Conservation (phyloP, 441 rosid species). For the Flueggea neowawraea region DNA sequence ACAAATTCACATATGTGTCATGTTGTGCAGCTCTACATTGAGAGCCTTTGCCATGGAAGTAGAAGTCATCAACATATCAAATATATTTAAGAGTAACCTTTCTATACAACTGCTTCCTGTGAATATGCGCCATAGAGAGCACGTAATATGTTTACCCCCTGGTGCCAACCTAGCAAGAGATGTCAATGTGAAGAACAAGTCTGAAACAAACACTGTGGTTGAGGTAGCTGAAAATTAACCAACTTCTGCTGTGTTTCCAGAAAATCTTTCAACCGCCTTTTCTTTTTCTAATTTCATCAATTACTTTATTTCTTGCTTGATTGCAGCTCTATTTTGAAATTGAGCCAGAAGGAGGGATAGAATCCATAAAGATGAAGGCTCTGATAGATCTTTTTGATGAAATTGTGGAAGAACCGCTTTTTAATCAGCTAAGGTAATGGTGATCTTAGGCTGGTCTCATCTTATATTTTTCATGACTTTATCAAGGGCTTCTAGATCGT, state of each 20-base stretch:
- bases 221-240: constrained; percentile 54
- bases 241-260: constrained; percentile 2
- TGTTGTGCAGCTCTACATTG: constrained; percentile 67
- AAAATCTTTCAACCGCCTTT: not conserved
- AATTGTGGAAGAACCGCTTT: constrained; percentile 90
- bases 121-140: constrained; percentile 72
- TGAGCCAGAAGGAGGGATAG: constrained; percentile 63
- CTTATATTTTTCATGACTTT: not conserved
- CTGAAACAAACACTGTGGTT: constrained; percentile 85
- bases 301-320: constrained; percentile 12
- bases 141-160: constrained; percentile 60
- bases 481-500: no score
- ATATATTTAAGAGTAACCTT: constrained; percentile 65
- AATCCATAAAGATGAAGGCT: constrained; percentile 78
- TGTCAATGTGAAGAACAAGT: constrained; percentile 78
- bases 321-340: constrained; percentile 95
- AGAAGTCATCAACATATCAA: constrained; percentile 60
- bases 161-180: constrained; percentile 78
- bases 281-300: constrained; percentile 13
- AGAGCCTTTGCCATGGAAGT: constrained; percentile 95
- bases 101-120: constrained; percentile 58
- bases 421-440: constrained; percentile 93
- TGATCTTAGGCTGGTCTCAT: not conserved
- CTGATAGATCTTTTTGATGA: constrained; percentile 90
- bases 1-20: constrained; percentile 11